Evolutionary conservation across 2,329 filamentous ascomycete species (phyloP).

Genomic region (Niveomyces coronatus): DNA sequence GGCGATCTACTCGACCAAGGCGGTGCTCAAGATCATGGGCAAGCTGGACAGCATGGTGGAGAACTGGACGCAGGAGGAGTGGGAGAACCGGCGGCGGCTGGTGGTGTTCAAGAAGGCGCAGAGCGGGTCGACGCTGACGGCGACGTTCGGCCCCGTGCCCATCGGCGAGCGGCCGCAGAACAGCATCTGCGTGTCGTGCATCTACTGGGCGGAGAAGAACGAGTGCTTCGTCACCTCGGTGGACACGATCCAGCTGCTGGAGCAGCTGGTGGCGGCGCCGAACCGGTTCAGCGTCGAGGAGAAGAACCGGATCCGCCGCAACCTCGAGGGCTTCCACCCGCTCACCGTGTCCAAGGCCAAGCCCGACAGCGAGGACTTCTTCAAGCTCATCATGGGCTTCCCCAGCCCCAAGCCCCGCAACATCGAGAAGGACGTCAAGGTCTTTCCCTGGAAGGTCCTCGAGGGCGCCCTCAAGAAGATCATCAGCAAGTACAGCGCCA

Average conservation of each 20-base stretch:
- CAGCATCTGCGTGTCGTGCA: conserved; percentile 93
- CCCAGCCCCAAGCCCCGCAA: conserved; percentile 91
- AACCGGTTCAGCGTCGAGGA: conserved; percentile 89
- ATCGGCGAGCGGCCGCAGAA: conserved; percentile 70
- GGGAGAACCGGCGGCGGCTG: conserved; percentile 66
- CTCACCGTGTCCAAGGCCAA: conserved; percentile 90
- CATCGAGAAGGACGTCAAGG: conserved; percentile 98
- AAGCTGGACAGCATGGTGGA: conserved; percentile 77
- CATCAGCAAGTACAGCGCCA: conserved; percentile 82
- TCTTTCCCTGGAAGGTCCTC: conserved; percentile 93
- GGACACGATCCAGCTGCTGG: conserved; percentile 90
- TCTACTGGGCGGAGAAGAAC: conserved; percentile 86
- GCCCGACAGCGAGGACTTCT: conserved; percentile 88
- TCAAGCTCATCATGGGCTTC: conserved; percentile 98
- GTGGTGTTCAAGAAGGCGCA: conserved; percentile 84
- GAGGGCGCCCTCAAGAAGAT: conserved; percentile 89
- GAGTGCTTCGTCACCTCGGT: conserved; percentile 94
- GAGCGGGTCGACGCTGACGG: conserved; percentile 67
- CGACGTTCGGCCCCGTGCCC: conserved; percentile 69
- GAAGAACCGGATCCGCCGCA: conserved; percentile 94
- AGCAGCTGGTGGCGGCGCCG: conserved; percentile 67
- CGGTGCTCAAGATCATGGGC: conserved; percentile 72
- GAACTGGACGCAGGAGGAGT: conserved; percentile 76
- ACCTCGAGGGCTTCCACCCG: conserved; percentile 88
- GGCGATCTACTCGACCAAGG: conserved; percentile 73